Base-by-base conservation (phyloP, 208 protist species). In the Wallacemonas sp. region DNA sequence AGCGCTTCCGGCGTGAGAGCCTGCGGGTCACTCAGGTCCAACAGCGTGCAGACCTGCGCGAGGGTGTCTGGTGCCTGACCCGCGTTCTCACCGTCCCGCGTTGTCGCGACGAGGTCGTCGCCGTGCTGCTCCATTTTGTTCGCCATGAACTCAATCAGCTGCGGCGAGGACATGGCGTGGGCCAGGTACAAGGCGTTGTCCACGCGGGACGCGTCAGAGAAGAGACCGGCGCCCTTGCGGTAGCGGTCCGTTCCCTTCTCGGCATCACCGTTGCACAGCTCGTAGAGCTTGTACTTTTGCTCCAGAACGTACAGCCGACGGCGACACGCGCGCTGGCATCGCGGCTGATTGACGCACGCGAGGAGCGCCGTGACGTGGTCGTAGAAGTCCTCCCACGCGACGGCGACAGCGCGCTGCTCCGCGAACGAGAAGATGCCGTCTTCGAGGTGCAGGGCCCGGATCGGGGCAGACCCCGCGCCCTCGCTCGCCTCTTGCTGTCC, bases 1-100 rank as follows among this genome's bases (percentile, higher is more conserved):
- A 99, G 85, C 5, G 80, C 93, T 27, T 99, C 95, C n/a, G 98
- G 92, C 33, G 78, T 96, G 23, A 99, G 79, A 19, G 94, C 49
- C 11, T 74, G 46, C 2, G 80, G 70, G 29, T 93, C 85, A 1
- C 33, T 47, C 24, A 97, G 74, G 65, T 85, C 83, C 1, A 92
- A 66, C 46, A 92, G 58, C 55, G 88, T 83, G 39, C 79, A 92
- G 36, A 88, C 67, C 34, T 70, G 65, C 30, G 58, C 34, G 23
- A 97, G 78, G 14, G 82, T 93, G 19, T 78, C 71, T 24, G 74
- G 69, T 8, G 26, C 39, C 11, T 57, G 44, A 39, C 23, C 57
- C 32, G 32, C 48, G 3, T 9, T 41, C 9, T 58, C 52, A n/a
- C 27, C 29, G 21, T 58, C 30, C 2, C 52, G 52, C n/a, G 52